These are phyloP conservation scores for Acanthamoeba healyi DNA, from an alignment of 208 protist species.

Conservation along the genomic window DNA sequence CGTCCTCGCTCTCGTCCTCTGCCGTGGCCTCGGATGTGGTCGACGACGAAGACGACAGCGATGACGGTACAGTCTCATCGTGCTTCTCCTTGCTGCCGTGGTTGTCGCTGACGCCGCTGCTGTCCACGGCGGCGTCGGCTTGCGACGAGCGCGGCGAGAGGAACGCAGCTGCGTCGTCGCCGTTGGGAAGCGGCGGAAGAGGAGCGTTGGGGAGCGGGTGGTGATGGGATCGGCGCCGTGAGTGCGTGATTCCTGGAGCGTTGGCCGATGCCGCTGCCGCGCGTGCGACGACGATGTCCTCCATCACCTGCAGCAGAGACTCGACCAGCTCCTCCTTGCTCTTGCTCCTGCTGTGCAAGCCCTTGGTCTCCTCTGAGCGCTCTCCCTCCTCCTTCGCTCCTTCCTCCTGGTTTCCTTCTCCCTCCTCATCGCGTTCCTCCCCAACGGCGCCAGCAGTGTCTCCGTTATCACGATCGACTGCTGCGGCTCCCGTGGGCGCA, in stretches of 20 bases:
- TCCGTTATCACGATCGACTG: background rate
- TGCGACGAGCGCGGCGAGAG: background rate
- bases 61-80: too few species aligned
- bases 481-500: background rate
- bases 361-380: background rate
- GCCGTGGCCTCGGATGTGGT: background rate
- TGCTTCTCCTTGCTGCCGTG: too few species aligned
- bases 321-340: conserved; percentile 16
- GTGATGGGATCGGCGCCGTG: background rate
- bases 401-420: background rate
- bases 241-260: background rate
- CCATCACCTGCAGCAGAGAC: conserved; percentile 5
- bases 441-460: too few species aligned
- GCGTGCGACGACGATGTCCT: conserved; percentile 2
- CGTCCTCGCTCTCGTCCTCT: background rate
- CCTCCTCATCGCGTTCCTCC: background rate
- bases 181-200: background rate
- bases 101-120: too few species aligned
- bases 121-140: background rate
- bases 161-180: background rate
- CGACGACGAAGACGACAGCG: background rate
- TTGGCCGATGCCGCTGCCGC: background rate
- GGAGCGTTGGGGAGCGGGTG: background rate
- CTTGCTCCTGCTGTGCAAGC: background rate
- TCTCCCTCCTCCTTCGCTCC: background rate